These are phyloP conservation scores for Agrocybe praecox DNA, from an alignment of 768 basidiomycete species.

Conservation along the genomic window DNA sequence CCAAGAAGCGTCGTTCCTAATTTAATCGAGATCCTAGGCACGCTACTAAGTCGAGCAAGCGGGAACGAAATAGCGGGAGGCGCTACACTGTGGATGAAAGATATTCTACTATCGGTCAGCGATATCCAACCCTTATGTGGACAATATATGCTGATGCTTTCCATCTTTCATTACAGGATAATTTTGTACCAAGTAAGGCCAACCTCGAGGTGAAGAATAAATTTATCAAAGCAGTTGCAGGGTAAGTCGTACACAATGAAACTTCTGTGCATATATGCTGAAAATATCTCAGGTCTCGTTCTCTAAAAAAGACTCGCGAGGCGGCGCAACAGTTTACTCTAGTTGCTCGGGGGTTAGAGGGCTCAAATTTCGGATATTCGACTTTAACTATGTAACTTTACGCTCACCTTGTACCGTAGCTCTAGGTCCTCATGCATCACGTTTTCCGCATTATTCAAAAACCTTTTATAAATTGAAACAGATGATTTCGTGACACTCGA, in stretches of 20 bases:
- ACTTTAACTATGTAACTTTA: constrained; percentile 52
- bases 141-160: neutral
- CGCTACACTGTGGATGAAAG: constrained; percentile 66
- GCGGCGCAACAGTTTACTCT: constrained; percentile 89
- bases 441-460: too few relatives aligned
- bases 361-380: constrained; percentile 85
- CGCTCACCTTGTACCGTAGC: neutral
- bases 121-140: neutral
- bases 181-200: constrained; percentile 76
- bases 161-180: constrained; percentile 49
- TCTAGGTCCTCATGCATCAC: too few relatives aligned
- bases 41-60: constrained; percentile 54
- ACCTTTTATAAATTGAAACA: too few relatives aligned
- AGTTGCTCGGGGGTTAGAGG: constrained; percentile 81
- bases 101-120: constrained; percentile 67
- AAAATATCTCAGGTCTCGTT: constrained; percentile 55
- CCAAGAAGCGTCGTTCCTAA: constrained; percentile 85
- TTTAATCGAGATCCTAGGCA: constrained; percentile 79
- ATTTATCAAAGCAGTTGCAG: constrained; percentile 70
- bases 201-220: constrained; percentile 75
- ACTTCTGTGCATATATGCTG: neutral
- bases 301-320: constrained; percentile 73
- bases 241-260: constrained; percentile 40
- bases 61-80: constrained; percentile 37
- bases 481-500: too few relatives aligned